phyloP scores from a whole-genome alignment of 73 alveolate genomes.

The Paramecium octaurelia region DNA sequence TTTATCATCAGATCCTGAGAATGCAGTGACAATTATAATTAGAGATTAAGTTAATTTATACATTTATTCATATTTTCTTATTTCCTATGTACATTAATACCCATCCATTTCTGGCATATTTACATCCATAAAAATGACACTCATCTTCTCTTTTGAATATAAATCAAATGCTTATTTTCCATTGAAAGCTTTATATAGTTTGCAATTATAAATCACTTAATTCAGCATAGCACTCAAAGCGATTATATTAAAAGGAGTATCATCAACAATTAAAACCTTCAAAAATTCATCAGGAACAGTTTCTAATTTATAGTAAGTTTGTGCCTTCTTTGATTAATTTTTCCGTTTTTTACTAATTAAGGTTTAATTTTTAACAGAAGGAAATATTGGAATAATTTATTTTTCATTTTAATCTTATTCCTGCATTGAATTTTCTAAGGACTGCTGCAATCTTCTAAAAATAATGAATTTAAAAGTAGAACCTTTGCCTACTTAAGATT shows the following conservation, averaged over 20 bases:
- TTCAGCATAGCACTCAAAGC: constrained; percentile 46
- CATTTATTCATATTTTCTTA: constrained; percentile 33
- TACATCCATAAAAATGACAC: constrained; percentile 47
- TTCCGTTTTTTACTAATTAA: neutral
- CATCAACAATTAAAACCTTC: constrained; percentile 52
- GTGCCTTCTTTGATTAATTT: neutral
- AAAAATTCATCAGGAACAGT: neutral
- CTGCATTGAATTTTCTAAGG: neutral
- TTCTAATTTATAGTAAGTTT: constrained; percentile 5
- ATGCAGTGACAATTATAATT: constrained; percentile 54
- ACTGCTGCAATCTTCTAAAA: neutral
- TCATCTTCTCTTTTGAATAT: neutral
- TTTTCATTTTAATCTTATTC: neutral
- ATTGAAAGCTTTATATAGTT: constrained; percentile 45
- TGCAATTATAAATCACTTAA: neutral
- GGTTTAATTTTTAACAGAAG: neutral
- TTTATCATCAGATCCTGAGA: constrained; percentile 41
- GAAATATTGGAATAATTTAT: constrained; percentile 18
- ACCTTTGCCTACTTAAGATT: constrained; percentile 50
- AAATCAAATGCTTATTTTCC: constrained; percentile 59
- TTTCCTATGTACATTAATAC: constrained; percentile 50
- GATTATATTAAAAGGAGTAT: constrained; percentile 55
- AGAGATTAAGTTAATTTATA: neutral
- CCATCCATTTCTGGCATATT: constrained; percentile 67
- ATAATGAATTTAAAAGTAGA: constrained; percentile 42